phyloP scores from a whole-genome alignment of 345 rosid species.

The Brassica juncea region DNA sequence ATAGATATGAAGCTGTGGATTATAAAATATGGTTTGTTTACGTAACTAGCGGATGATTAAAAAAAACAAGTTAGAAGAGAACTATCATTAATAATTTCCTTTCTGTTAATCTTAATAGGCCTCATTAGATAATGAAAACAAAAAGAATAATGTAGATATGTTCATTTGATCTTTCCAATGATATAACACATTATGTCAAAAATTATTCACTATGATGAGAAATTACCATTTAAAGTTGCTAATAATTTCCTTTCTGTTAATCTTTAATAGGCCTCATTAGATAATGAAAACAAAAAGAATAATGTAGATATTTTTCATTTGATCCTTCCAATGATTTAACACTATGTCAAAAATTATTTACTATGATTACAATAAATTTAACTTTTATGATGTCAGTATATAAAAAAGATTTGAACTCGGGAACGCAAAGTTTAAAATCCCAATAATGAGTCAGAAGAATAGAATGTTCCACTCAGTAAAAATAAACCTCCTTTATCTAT shows the following conservation, averaged over 20 bases:
- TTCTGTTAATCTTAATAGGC: not conserved
- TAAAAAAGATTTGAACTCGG: constrained; percentile 5
- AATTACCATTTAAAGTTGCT: not conserved
- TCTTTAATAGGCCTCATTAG: not conserved
- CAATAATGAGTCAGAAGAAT: not conserved
- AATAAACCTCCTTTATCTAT: not conserved
- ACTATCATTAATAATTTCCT: not conserved
- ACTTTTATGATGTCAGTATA: not conserved
- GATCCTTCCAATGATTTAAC: not conserved
- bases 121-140: not conserved
- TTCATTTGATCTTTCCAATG: not conserved
- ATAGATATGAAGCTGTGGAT: not conserved
- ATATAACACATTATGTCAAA: not conserved
- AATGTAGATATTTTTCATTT: not conserved
- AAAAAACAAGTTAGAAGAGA: not conserved
- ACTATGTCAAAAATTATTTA: not conserved
- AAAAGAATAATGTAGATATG: not conserved
- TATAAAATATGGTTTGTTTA: not conserved
- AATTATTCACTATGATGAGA: not conserved
- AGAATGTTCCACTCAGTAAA: constrained; percentile 39
- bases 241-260: not conserved
- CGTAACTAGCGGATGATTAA: not conserved
- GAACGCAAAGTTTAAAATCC: constrained; percentile 29
- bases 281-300: not conserved
- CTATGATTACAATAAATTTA: not conserved